Percentiles rank a stretch among this genome's conserved stretches.
These are phyloP conservation scores for Podaxis mareebaensis DNA, from an alignment of 768 basidiomycete genomes.

Conservation along the genomic window DNA sequence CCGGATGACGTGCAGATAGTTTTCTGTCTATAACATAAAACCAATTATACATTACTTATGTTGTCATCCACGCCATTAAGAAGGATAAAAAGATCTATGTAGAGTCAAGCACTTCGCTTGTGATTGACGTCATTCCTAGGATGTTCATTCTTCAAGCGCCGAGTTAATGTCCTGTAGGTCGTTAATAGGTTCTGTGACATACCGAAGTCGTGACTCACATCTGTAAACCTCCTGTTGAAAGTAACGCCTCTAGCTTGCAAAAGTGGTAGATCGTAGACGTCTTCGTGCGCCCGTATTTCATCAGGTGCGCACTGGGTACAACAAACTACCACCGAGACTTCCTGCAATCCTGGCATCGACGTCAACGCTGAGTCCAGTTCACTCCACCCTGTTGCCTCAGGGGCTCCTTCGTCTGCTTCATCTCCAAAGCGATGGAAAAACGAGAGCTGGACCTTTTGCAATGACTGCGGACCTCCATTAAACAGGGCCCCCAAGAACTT, in stretches of 20 bases:
- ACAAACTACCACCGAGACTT: slow-evolving; percentile 11
- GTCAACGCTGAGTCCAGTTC: slow-evolving; percentile 8
- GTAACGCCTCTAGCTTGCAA: background rate
- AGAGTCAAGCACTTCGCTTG: background rate
- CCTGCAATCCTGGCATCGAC: background rate
- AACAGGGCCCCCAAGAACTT: slow-evolving; percentile 1
- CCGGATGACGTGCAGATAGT: background rate
- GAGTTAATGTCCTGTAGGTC: background rate
- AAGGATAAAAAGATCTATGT: background rate
- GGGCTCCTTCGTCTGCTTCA: background rate
- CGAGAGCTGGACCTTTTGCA: slow-evolving; percentile 4
- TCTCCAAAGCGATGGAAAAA: slow-evolving; percentile 15
- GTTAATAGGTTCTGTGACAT: background rate
- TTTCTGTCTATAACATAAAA: background rate
- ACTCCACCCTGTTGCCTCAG: slow-evolving; percentile 8
- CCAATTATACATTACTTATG: background rate
- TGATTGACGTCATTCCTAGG: background rate
- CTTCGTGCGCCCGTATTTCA: slow-evolving; percentile 3
- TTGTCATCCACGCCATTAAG: background rate
- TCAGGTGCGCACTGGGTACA: slow-evolving; percentile 11
- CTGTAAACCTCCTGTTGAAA: slow-evolving; percentile 1
- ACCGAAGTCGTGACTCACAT: slow-evolving; percentile 2
- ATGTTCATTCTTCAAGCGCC: slow-evolving; percentile 1
- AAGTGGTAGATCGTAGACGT: slow-evolving; percentile 9
- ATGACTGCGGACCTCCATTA: background rate